These are phyloP conservation scores for Meyerozyma sp. DNA, from an alignment of 1,139 yeast genomes.

Conservation along the genomic window DNA sequence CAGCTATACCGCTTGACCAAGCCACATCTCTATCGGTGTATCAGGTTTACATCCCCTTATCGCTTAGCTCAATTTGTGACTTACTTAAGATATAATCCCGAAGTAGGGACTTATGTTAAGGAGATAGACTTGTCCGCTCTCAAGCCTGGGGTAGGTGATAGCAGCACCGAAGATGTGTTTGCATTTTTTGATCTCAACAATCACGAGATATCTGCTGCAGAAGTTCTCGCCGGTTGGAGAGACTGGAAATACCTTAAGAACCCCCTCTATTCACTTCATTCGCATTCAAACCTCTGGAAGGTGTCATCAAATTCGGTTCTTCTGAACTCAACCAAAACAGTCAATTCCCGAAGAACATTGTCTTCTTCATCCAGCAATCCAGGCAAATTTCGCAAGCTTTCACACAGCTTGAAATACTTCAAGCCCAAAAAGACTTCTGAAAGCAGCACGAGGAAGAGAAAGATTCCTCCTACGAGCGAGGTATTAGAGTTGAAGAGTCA, in stretches of 20 bases:
- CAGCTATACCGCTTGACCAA: constrained; percentile 49
- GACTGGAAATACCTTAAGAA: constrained; percentile 79
- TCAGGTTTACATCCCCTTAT: constrained; percentile 61
- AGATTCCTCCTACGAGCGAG: constrained; percentile 2
- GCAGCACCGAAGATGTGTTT: constrained; percentile 15
- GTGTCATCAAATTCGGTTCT: constrained; percentile 19
- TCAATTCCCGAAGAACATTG: constrained; percentile 8
- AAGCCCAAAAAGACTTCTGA: constrained; percentile 15
- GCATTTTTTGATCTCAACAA: constrained; percentile 2
- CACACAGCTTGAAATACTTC: constrained; percentile 22
- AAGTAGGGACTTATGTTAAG: constrained; percentile 52
- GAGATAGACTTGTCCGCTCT: constrained; percentile 52
- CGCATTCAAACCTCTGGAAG: constrained; percentile 19
- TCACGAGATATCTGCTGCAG: constrained; percentile 11
- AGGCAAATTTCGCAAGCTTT: constrained; percentile 5
- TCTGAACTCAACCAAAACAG: constrained; percentile 15
- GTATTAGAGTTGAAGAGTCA: background rate
- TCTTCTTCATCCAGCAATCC: constrained; percentile 7
- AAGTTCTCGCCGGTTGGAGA: constrained; percentile 70
- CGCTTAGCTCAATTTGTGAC: constrained; percentile 75
- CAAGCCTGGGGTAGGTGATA: constrained; percentile 34
- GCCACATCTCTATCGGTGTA: constrained; percentile 47
- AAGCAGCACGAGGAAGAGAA: background rate
- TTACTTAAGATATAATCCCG: constrained; percentile 48
- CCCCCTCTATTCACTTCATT: constrained; percentile 48